Evolutionary conservation across 257 asterid species (phyloP).

Genomic region (Nicotiana paniculata): DNA sequence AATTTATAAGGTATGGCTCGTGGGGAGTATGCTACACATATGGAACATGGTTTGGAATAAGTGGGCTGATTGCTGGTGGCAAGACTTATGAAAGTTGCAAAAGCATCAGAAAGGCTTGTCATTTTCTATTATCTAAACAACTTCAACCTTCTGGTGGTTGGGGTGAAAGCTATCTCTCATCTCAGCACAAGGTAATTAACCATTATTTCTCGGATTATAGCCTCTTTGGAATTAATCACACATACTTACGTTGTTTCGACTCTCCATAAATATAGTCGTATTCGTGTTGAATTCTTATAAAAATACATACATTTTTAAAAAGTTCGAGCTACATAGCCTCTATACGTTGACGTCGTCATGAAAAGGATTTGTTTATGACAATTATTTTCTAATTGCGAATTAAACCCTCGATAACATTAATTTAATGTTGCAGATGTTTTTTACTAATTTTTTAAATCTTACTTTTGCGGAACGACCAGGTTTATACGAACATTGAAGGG

Average conservation of each 20-base stretch:
- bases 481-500: conserved; percentile 44
- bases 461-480: conserved; percentile 22
- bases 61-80: conserved; percentile 48
- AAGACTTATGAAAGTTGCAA: conserved; percentile 35
- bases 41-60: conserved; percentile 71
- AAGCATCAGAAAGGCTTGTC: conserved; percentile 50
- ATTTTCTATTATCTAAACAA: conserved; percentile 59
- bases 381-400: not conserved
- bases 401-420: not conserved
- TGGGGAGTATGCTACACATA: conserved; percentile 82
- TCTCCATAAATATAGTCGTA: too few relatives aligned
- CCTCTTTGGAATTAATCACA: too few relatives aligned
- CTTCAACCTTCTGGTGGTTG: conserved; percentile 63
- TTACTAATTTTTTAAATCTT: not conserved
- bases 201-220: not conserved
- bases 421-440: not conserved
- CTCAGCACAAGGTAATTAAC: conserved; percentile 46
- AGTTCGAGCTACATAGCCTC: too few relatives aligned
- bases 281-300: rapidly evolving
- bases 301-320: too few relatives aligned
- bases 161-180: conserved; percentile 74
- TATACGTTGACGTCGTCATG: not conserved
- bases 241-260: too few relatives aligned
- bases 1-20: conserved; percentile 49
- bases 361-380: not conserved